Conservation (phyloP, 2,329 filamentous ascomycete species). For the Metarhizium anisopliae region DNA sequence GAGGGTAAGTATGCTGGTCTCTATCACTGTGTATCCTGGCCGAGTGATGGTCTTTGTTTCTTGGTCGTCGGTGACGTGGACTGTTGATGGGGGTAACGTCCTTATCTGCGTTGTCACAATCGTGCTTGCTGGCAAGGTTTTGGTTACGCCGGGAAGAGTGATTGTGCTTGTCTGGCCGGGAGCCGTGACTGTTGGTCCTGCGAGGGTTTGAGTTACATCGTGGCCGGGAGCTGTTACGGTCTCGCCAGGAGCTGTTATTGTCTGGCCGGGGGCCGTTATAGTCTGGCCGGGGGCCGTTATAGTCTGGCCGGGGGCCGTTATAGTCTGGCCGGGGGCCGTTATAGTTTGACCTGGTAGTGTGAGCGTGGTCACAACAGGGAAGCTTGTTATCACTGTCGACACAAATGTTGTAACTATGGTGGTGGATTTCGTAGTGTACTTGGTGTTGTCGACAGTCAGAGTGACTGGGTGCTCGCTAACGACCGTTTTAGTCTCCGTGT, state of each 20-base stretch:
- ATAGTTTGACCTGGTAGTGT: constrained; percentile 5
- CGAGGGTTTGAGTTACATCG: constrained; percentile 3
- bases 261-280: constrained; percentile 6
- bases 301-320: constrained; percentile 5
- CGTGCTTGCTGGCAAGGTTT: constrained; percentile 8
- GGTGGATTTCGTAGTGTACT: constrained; percentile 6
- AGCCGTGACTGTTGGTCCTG: constrained; percentile 14
- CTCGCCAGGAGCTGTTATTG: not conserved
- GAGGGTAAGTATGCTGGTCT: constrained; percentile 20
- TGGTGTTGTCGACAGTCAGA: constrained; percentile 9
- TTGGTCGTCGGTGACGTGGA: constrained; percentile 10
- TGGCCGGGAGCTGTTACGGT: constrained; percentile 9
- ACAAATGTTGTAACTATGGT: constrained; percentile 8
- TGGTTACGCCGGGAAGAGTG: constrained; percentile 16
- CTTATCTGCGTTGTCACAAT: constrained; percentile 5
- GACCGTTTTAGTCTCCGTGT: constrained; percentile 6
- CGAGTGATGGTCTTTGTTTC: constrained; percentile 23
- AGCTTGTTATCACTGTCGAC: constrained; percentile 8
- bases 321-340: constrained; percentile 6
- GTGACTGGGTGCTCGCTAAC: constrained; percentile 10
- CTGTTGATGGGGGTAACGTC: constrained; percentile 6
- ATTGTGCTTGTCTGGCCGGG: constrained; percentile 16
- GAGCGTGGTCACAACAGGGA: constrained; percentile 9
- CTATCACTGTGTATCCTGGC: constrained; percentile 19
- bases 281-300: constrained; percentile 7